Base-by-base conservation (phyloP, 2,329 filamentous ascomycete species). In the Saccharata proteae region DNA sequence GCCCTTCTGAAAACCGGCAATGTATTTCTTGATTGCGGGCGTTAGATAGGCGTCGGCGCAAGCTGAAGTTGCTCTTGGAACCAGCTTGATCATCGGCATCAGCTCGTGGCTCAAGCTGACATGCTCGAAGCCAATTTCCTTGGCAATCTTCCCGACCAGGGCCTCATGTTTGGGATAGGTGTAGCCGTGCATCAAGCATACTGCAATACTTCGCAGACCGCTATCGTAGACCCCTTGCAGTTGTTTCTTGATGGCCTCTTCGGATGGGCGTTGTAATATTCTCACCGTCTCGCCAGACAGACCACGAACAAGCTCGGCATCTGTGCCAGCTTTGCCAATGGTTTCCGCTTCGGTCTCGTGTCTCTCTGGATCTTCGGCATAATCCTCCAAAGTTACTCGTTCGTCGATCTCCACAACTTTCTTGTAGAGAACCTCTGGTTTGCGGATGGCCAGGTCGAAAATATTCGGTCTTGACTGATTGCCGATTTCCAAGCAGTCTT, bases 101-200 rank as follows among this genome's bases (percentile, higher is more conserved):
- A 86, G 65, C 54, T 82, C 74, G 43, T 84, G 78, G 41, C 78
- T 83, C 18, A 88, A 63, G 34, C 80, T 86, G 39, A 93, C 76
- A 52, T 93, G 84, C 35, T 71, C 58, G 48, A 92, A 90, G 2
- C 86, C 86, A 41, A 93, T 76, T 11, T 90, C 78, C 36, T 64
- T 67, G 1, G 86, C 86, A 28, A 93, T 61, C 41, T 65, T 70
- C 11, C 84, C 84, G 7, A 93, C 67, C 24, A 84, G 49, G 1
- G 77, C 74, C 51, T 94, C 86, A 44, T 94, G 86, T 29, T 80
- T 73, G 1, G 84, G 84, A 47, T 83, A 94, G 0, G 84, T 93
- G 50, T 93, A 94, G 4, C 80, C 80, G 49, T 94, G 86, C 76
- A 93, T 86, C 37, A 94, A 59, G 45, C 83, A 92, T 2, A 94